phyloP scores from a whole-genome alignment of 208 protist species.

The Trypanosoma conorhini region DNA sequence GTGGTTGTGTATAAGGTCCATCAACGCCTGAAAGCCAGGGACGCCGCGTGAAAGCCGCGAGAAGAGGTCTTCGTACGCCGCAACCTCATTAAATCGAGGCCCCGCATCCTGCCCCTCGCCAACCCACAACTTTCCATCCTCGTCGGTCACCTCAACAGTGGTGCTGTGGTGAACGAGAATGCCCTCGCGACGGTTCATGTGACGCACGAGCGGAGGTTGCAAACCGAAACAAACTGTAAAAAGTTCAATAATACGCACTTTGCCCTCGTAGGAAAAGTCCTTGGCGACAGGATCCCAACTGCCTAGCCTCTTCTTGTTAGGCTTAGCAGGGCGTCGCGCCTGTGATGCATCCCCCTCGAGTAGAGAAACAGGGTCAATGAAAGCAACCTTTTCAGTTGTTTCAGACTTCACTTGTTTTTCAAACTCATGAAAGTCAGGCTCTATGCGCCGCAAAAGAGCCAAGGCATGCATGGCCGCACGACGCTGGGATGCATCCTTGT shows the following conservation, averaged over 20 bases:
- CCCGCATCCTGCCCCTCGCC: constrained; percentile 29
- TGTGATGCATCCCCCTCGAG: constrained; percentile 1
- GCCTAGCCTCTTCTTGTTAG: constrained; percentile 15
- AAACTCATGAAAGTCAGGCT: constrained; percentile 54
- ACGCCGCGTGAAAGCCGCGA: constrained; percentile 33
- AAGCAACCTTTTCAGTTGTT: constrained; percentile 5
- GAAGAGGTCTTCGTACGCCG: constrained; percentile 52
- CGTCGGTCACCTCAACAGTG: constrained; percentile 37
- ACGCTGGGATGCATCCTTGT: constrained; percentile 50
- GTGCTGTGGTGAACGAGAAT: constrained; percentile 24
- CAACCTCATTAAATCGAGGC: constrained; percentile 32
- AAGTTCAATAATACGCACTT: constrained; percentile 59
- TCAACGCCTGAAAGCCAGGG: constrained; percentile 33
- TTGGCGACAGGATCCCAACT: constrained; percentile 30
- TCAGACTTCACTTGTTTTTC: constrained; percentile 32
- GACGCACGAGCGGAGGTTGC: constrained; percentile 30
- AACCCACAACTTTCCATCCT: constrained; percentile 31
- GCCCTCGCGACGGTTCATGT: constrained; percentile 33
- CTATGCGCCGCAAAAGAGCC: constrained; percentile 66
- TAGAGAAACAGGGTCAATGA: constrained; percentile 11
- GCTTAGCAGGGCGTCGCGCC: background rate
- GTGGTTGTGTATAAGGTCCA: constrained; percentile 35
- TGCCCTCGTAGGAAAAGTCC: constrained; percentile 53
- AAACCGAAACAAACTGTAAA: constrained; percentile 69
- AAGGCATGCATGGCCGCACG: constrained; percentile 83